These are phyloP conservation scores for Urostyla sp. DNA, from an alignment of 73 alveolate genomes.

Conservation along the genomic window DNA sequence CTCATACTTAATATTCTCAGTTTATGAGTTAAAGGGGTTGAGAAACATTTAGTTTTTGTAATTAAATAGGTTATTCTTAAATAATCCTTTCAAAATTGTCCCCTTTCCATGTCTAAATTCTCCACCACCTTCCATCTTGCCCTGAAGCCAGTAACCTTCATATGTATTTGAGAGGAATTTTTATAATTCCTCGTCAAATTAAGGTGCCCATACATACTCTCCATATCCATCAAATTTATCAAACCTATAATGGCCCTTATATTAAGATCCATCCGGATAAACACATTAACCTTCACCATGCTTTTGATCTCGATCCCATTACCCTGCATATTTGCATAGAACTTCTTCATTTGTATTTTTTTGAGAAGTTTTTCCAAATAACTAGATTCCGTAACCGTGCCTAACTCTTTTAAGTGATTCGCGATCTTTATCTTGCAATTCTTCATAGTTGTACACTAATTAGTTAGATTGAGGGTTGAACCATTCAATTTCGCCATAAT, in stretches of 20 bases:
- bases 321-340: slow-evolving; percentile 6
- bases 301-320: slow-evolving; percentile 27
- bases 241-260: slow-evolving; percentile 11
- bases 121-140: slow-evolving; percentile 47
- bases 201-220: too few relatives aligned
- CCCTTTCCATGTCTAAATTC: not conserved
- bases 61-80: slow-evolving; percentile 17
- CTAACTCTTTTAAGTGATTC: slow-evolving; percentile 1
- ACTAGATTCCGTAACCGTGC: slow-evolving; percentile 37
- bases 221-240: slow-evolving; percentile 44
- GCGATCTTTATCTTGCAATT: not conserved
- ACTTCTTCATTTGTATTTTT: not conserved
- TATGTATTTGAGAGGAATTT: not conserved
- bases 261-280: slow-evolving; percentile 22
- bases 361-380: slow-evolving; percentile 17
- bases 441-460: slow-evolving; percentile 12
- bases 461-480: not conserved
- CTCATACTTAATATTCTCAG: not conserved
- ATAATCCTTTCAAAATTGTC: not conserved
- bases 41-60: not conserved
- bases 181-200: not conserved
- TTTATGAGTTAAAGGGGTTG: not conserved
- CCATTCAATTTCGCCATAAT: slow-evolving; percentile 18
- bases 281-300: not conserved
- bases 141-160: slow-evolving; percentile 26